Evolutionary conservation across 371 early-diverging fungal species (phyloP).

Genomic region (Mucor piriformis): DNA sequence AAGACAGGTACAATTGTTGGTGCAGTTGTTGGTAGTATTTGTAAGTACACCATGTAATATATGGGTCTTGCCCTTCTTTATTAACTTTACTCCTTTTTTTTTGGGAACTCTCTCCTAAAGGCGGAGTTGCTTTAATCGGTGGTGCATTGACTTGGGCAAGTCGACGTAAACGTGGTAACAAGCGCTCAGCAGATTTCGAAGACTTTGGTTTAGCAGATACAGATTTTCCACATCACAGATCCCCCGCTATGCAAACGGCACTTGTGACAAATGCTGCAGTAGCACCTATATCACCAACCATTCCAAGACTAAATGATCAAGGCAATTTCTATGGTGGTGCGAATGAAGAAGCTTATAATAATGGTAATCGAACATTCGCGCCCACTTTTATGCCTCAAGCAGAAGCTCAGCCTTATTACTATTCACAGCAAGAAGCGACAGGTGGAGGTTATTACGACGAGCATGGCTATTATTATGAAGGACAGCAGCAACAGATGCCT

Average conservation of each 20-base stretch:
- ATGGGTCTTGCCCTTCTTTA: neutral
- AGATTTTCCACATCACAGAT: constrained; percentile 37
- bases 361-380: neutral
- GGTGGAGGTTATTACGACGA: constrained; percentile 18
- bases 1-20: constrained; percentile 42
- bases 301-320: constrained; percentile 8
- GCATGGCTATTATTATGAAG: constrained; percentile 21
- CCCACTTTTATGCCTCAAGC: constrained; percentile 17
- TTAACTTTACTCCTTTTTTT: neutral
- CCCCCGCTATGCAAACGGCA: constrained; percentile 30
- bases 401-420: constrained; percentile 15
- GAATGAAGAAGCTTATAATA: neutral
- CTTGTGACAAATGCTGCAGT: neutral
- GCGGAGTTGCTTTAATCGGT: constrained; percentile 44
- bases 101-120: constrained; percentile 15
- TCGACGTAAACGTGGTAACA: constrained; percentile 29
- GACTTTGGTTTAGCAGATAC: constrained; percentile 51
- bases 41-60: constrained; percentile 28
- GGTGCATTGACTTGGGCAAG: constrained; percentile 40
- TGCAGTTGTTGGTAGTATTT: constrained; percentile 46
- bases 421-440: constrained; percentile 1
- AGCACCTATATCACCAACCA: constrained; percentile 1
- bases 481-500: neutral
- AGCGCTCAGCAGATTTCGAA: constrained; percentile 39
- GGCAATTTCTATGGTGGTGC: constrained; percentile 7